Conservation (phyloP, 2,329 filamentous ascomycete genomes). For the Aspergillus chevalieri region DNA sequence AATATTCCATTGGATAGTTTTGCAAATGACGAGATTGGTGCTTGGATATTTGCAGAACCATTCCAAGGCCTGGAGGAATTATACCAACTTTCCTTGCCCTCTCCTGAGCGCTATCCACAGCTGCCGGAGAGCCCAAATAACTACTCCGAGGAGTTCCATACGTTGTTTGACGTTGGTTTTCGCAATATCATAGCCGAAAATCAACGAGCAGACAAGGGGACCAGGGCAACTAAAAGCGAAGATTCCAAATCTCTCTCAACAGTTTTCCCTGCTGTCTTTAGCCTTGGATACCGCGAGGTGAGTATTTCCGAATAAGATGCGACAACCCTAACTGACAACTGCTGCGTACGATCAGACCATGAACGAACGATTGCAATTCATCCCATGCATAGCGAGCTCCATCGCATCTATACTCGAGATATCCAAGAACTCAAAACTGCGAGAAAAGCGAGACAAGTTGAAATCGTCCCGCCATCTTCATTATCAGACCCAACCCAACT, state of each 20-base stretch:
- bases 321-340: background rate
- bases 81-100: background rate
- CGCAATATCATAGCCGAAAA: conserved; percentile 12
- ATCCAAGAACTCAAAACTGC: conserved; percentile 10
- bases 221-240: conserved; percentile 3
- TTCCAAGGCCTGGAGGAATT: background rate
- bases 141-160: conserved; percentile 3
- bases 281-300: conserved; percentile 25
- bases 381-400: conserved; percentile 30
- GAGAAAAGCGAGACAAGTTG: conserved; percentile 10
- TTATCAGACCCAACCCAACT: background rate
- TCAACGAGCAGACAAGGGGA: background rate
- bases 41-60: background rate
- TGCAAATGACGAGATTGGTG: background rate
- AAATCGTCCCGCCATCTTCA: background rate
- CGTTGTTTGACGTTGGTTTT: conserved; percentile 23
- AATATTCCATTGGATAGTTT: too few relatives aligned
- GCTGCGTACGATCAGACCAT: conserved; percentile 22
- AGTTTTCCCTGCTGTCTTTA: conserved; percentile 26
- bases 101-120: too few relatives aligned
- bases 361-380: conserved; percentile 28
- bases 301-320: background rate
- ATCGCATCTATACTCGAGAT: conserved; percentile 25
- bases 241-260: conserved; percentile 14
- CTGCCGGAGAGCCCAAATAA: background rate